Conservation (phyloP, 73 alveolate genomes). For the Paramecium sexaurelia region DNA sequence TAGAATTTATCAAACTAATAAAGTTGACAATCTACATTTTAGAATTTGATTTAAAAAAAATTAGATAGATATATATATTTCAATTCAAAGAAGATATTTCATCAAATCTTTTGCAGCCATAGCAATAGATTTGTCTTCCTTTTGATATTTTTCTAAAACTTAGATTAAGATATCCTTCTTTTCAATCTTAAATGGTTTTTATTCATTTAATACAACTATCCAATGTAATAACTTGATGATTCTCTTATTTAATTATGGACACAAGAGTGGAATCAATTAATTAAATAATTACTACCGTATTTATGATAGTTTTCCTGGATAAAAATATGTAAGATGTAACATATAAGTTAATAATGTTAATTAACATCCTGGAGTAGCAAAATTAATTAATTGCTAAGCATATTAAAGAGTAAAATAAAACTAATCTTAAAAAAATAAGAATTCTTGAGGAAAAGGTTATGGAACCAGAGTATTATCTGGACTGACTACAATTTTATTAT, state of each 20-base stretch:
- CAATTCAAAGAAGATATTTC: background rate
- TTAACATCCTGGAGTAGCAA: background rate
- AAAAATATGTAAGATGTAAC: slow-evolving; percentile 33
- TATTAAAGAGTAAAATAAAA: background rate
- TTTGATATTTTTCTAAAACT: background rate
- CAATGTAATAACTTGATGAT: slow-evolving; percentile 8
- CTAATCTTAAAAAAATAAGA: slow-evolving; percentile 1
- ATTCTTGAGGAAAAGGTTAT: slow-evolving; percentile 30
- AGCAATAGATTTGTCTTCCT: slow-evolving; percentile 3
- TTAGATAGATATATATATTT: background rate
- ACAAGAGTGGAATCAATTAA: background rate
- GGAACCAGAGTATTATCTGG: slow-evolving; percentile 43
- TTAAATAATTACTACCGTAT: background rate
- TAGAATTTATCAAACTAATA: too few species aligned
- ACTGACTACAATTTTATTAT: background rate
- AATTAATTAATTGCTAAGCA: background rate
- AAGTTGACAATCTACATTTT: too few species aligned
- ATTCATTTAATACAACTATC: slow-evolving; percentile 23
- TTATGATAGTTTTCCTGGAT: background rate
- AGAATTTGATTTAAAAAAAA: slow-evolving; percentile 25
- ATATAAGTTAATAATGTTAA: background rate
- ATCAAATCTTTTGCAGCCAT: slow-evolving; percentile 17
- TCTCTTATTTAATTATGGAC: background rate
- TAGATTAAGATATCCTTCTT: background rate
- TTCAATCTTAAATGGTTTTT: slow-evolving; percentile 28